These are phyloP conservation scores for Boletus bicolor DNA, from an alignment of 768 basidiomycete species.

Conservation along the genomic window DNA sequence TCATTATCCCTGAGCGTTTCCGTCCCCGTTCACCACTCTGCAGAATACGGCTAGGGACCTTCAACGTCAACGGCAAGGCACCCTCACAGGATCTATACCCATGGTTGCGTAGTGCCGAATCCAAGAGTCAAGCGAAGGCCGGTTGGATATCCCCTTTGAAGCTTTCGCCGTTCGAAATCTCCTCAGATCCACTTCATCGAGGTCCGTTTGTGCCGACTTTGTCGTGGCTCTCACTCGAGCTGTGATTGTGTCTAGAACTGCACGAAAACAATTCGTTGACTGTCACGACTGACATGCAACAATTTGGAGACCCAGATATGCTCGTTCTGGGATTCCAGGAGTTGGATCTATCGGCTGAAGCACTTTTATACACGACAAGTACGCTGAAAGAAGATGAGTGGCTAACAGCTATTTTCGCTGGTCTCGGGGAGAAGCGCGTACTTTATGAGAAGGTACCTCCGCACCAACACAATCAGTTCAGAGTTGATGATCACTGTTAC, in stretches of 20 bases:
- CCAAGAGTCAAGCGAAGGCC: background rate
- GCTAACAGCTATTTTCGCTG: constrained; percentile 60
- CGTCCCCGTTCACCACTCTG: background rate
- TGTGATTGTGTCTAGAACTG: constrained; percentile 5
- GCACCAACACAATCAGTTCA: background rate
- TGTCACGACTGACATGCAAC: constrained; percentile 16
- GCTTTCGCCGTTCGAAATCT: constrained; percentile 35
- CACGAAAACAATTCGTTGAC: background rate
- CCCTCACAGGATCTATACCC: constrained; percentile 69
- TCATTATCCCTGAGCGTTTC: background rate
- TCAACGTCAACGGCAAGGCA: constrained; percentile 79
- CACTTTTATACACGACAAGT: constrained; percentile 66
- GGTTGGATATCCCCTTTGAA: constrained; percentile 35
- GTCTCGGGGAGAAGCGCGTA: constrained; percentile 62
- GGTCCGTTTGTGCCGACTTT: constrained; percentile 14
- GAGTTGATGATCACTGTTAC: background rate
- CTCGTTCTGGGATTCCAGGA: constrained; percentile 81
- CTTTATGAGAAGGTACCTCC: constrained; percentile 61
- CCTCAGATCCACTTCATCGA: constrained; percentile 20
- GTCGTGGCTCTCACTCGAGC: background rate
- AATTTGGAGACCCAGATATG: constrained; percentile 54
- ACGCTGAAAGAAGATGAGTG: constrained; percentile 69
- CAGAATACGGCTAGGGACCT: constrained; percentile 72
- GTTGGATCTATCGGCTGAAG: constrained; percentile 74
- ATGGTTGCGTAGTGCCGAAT: constrained; percentile 48